A percentile compares a stretch with the other conserved stretches of the same genome.
phyloP scores from a whole-genome alignment of 805 yeast genomes.

The Hanseniaspora vineae region DNA sequence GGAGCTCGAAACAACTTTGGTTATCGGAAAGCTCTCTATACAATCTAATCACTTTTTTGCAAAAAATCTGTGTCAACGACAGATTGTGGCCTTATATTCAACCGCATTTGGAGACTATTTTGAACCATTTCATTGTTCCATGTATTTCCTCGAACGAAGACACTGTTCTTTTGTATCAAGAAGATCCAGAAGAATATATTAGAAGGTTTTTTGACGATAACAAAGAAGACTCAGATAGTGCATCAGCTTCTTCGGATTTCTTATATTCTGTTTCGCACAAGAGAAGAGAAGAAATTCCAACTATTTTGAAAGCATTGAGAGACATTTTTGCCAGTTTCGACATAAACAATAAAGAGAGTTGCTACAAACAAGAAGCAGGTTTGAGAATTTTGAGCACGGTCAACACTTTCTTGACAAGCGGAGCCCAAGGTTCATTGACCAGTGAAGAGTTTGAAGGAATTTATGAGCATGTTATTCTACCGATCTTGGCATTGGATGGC shows the following conservation, averaged over 20 bases:
- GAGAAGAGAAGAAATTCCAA: constrained; percentile 43
- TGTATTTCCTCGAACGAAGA: constrained; percentile 55
- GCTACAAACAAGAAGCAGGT: constrained; percentile 69
- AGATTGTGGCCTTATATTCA: constrained; percentile 51
- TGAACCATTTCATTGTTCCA: constrained; percentile 63
- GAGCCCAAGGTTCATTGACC: constrained; percentile 27
- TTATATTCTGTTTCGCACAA: constrained; percentile 45
- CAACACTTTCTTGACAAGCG: constrained; percentile 24
- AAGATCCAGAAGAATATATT: constrained; percentile 73
- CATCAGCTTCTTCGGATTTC: constrained; percentile 68
- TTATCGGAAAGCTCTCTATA: constrained; percentile 49
- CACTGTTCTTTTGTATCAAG: constrained; percentile 59
- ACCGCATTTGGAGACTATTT: constrained; percentile 50
- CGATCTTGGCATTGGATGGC: constrained; percentile 38
- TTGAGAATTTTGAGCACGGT: constrained; percentile 68
- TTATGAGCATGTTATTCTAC: constrained; percentile 46
- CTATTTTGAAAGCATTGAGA: constrained; percentile 44
- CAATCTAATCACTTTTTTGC: constrained; percentile 53
- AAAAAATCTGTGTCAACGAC: constrained; percentile 42
- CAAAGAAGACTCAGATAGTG: constrained; percentile 57
- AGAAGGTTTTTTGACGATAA: constrained; percentile 55
- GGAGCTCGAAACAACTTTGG: constrained; percentile 40
- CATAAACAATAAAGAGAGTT: constrained; percentile 25
- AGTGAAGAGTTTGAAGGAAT: constrained; percentile 43
- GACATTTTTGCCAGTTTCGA: constrained; percentile 29